These are phyloP conservation scores for Melaleuca alternifolia DNA, from an alignment of 345 rosid species.

Conservation along the genomic window DNA sequence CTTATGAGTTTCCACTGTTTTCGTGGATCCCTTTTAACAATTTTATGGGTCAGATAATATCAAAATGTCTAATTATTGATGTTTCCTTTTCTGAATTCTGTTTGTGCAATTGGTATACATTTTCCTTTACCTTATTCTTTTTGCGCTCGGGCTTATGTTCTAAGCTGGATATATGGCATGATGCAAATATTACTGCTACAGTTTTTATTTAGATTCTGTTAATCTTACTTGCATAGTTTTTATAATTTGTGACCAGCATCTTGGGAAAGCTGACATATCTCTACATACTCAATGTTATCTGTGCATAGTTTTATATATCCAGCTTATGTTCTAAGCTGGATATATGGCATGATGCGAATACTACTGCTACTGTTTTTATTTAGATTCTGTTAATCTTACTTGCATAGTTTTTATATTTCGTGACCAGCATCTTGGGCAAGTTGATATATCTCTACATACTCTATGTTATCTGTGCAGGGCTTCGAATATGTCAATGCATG, in stretches of 20 bases:
- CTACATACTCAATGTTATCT: not conserved
- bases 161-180: not conserved
- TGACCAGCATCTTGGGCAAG: not conserved
- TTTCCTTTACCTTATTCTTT: not conserved
- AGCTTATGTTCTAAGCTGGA: no score
- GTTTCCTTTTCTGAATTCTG: not conserved
- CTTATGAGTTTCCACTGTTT: not conserved
- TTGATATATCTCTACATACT: not conserved
- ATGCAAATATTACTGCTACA: not conserved
- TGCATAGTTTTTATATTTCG: not conserved
- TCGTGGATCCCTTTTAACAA: not conserved
- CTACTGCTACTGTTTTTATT: not conserved
- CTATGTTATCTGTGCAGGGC: not conserved
- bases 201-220: not conserved
- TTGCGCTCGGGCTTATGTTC: not conserved
- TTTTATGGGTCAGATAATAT: not conserved
- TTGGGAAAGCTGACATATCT: not conserved
- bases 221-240: not conserved
- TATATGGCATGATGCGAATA: no score
- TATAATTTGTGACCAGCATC: not conserved
- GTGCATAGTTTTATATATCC: not conserved
- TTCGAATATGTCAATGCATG: not conserved
- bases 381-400: not conserved
- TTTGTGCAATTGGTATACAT: not conserved
- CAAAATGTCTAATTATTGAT: not conserved